Percentiles rank a stretch among this genome's conserved stretches.
Evolutionary conservation across 139 green algal genomes (phyloP).

Genomic region (Chlamydomonas asymmetrica): DNA sequence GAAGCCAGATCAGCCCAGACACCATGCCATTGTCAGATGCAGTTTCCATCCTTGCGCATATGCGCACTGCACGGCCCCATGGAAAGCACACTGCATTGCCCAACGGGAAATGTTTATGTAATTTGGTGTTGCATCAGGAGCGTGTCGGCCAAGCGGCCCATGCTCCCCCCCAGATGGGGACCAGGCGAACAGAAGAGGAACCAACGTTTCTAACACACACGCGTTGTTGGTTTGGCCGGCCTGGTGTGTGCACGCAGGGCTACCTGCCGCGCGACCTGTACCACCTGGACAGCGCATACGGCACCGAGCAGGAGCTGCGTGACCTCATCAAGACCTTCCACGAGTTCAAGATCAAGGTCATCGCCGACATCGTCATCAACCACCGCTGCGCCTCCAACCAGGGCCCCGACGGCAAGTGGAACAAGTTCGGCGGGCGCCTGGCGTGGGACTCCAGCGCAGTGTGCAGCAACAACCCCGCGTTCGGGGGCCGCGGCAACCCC

Average conservation of each 20-base stretch:
- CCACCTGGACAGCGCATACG: constrained; percentile 58
- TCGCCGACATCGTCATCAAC: constrained; percentile 97
- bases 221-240: too few relatives aligned
- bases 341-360: constrained; percentile 77
- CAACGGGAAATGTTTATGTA: too few relatives aligned
- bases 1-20: too few relatives aligned
- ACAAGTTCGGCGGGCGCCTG: constrained; percentile 90
- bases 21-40: too few relatives aligned
- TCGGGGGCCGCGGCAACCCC: constrained; percentile 74
- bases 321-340: constrained; percentile 63
- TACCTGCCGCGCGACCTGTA: constrained; percentile 86
- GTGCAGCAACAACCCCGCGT: constrained; percentile 84
- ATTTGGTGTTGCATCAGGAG: too few relatives aligned
- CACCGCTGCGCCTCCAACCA: constrained; percentile 72
- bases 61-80: too few relatives aligned
- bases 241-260: constrained; percentile 75
- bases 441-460: constrained; percentile 86
- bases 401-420: constrained; percentile 80
- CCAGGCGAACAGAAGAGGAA: too few relatives aligned
- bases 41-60: too few relatives aligned
- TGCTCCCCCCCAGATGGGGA: too few relatives aligned
- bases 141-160: too few relatives aligned
- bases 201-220: too few relatives aligned
- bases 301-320: constrained; percentile 64
- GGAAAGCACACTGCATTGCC: too few relatives aligned